Base-by-base conservation (phyloP, 805 yeast species). In the Ogataea pini region DNA sequence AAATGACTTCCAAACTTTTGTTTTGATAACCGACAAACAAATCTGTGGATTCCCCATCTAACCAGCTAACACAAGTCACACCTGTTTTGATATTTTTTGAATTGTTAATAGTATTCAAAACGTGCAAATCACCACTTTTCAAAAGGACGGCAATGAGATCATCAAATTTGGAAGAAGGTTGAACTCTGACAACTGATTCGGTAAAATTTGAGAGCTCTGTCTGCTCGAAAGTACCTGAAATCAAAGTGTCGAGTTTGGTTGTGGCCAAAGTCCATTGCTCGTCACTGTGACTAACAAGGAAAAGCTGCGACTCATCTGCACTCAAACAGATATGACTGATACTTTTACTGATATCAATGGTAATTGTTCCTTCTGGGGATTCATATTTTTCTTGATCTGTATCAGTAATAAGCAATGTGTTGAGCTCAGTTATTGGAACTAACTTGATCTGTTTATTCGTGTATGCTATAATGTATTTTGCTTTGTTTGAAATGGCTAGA, bases 311-410 rank as follows among this genome's bases (percentile, higher is more conserved):
- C 36, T 61, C 64, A 39, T 59, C 54, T 9, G 60, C 33, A 37
- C 49, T 62, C 8, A 64, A 34, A 17, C 42, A 44, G 1, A 64
- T 37, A 34, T 64, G 67, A 12, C 51, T 42, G 4, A 60, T 41
- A 22, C 45, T 36, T 7, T 24, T 32, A 2, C 37, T 47, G 4
- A 47, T 22, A 1, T 44, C 14, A 8, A 28, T 5, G 10, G 40
- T 37, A 14, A 41, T 40, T 12, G 42, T 39, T 32, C 40, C 44
- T 8, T 29, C 39, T 4, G 44, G 36, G 7, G 33, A 31, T 4
- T 13, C 19, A 17, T 39, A 41, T 4, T 16, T 13, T 3, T 50
- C 53, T 7, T 52, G 54, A 3, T 49, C 47, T 3, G 52, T 46
- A 6, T 56, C 58, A 1, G 42, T 36, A 44, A 31, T 57, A 13